phyloP scores from a whole-genome alignment of 768 basidiomycete species.

The Pleurotus tuber-regium region DNA sequence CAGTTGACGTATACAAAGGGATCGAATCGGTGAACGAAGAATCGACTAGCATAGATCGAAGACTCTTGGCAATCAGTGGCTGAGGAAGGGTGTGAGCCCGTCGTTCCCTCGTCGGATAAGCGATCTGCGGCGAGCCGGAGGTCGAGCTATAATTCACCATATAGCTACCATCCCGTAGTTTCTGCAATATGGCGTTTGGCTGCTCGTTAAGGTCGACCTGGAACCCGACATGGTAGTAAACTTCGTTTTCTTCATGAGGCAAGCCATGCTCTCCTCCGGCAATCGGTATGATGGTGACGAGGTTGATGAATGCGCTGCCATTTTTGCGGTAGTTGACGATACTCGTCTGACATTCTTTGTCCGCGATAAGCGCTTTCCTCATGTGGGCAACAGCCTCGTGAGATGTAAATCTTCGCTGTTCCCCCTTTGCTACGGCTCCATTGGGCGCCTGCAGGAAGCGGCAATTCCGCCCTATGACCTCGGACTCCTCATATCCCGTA shows the following conservation, averaged over 20 bases:
- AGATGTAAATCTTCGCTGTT: conserved; percentile 53
- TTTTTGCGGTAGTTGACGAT: conserved; percentile 88
- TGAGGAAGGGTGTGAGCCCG: conserved; percentile 26
- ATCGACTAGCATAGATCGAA: conserved; percentile 47
- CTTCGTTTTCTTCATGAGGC: conserved; percentile 60
- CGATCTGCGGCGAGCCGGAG: conserved; percentile 7
- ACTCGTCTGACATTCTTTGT: conserved; percentile 87
- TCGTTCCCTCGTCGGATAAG: conserved; percentile 24
- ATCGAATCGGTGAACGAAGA: conserved; percentile 47
- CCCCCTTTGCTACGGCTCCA: conserved; percentile 32
- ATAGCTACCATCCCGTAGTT: conserved; percentile 76
- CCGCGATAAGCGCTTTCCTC: conserved; percentile 58
- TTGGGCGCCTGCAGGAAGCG: conserved; percentile 87
- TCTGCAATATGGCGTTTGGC: conserved; percentile 79
- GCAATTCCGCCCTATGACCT: conserved; percentile 89
- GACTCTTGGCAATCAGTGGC: conserved; percentile 48
- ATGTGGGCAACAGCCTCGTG: conserved; percentile 62
- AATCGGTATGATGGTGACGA: conserved; percentile 89
- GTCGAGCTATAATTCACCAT: conserved; percentile 53
- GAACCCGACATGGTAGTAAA: conserved; percentile 91
- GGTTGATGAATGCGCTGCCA: conserved; percentile 85
- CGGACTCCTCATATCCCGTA: conserved; percentile 71
- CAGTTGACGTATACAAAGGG: conserved; percentile 39
- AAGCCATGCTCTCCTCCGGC: conserved; percentile 51
- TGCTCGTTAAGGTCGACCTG: conserved; percentile 90